Base-by-base conservation (phyloP, 192 early-diverging fungal species). In the Coemansia sp. region DNA sequence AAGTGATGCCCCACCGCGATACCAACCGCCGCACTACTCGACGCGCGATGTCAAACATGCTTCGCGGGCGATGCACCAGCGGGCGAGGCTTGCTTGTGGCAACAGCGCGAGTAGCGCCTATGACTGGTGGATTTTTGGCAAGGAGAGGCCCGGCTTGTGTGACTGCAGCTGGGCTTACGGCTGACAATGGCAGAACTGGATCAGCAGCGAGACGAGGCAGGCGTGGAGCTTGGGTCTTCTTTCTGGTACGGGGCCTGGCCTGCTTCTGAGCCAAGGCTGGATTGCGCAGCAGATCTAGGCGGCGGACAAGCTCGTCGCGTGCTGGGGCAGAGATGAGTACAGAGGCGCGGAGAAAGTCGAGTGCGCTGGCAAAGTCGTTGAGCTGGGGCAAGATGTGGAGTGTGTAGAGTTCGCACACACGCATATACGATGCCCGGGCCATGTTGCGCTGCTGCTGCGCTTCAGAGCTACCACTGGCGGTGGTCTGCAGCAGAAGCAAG, bases 341-440 rank as follows among this genome's bases (percentile, higher is more conserved):
- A 0, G 59, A 67, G 34, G 69, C 34, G 59, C 25, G 63, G 17
- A 83, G 63, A 58, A 75, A 78, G 23, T 71, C 76, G 44, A 75
- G 70, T 1, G 80, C 76, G 58, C 72, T 75, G 10, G 45, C 17
- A 59, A 83, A 64, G 48, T 83, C 80, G 48, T 55, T 63, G 38
- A 77, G 64, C 69, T 78, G 80, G 14, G 80, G 80, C 63, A 83
- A 59, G 3, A 83, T 75, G 44, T 83, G 80, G 48, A 83, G 69
- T 34, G 68, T 74, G 51, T 78, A 83, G 41, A 83, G 73, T 64
- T 83, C 80, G 63, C 76, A 78, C 37, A 83, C 80, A 2, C 80
- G 80, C 61, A 78, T 29, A 25, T 83, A 83, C 41, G 80, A 83
- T 7, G 80, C 80, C 72, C 69, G 66, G 15, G 64, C 75, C 74